phyloP scores from a whole-genome alignment of 2,329 filamentous ascomycete genomes.

The Cyclaneusma minus region DNA sequence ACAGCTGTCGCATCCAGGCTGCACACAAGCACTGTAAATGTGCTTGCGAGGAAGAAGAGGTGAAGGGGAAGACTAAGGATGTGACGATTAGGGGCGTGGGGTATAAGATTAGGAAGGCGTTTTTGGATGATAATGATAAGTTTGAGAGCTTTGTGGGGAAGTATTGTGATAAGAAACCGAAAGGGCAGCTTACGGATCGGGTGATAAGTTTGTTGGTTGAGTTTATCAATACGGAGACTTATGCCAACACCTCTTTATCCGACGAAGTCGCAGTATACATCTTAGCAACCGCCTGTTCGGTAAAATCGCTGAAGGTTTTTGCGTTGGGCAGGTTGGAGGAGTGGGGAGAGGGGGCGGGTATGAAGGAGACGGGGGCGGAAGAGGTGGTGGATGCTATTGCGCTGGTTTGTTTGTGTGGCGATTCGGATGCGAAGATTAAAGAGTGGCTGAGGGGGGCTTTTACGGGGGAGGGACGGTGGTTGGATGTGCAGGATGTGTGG shows the following conservation, averaged over 20 bases:
- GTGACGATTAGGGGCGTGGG: slow-evolving; percentile 12
- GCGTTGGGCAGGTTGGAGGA: slow-evolving; percentile 1
- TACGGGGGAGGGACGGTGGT: neutral
- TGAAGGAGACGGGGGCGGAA: slow-evolving; percentile 7
- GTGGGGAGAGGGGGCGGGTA: neutral
- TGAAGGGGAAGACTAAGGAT: slow-evolving; percentile 11
- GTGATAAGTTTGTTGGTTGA: slow-evolving; percentile 11
- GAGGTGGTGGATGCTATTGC: slow-evolving; percentile 7
- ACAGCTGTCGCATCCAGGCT: neutral
- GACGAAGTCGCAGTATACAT: slow-evolving; percentile 14
- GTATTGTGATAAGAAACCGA: slow-evolving; percentile 12
- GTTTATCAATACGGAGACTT: slow-evolving; percentile 13
- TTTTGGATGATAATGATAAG: slow-evolving; percentile 10
- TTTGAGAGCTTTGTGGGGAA: slow-evolving; percentile 13
- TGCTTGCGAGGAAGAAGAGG: neutral
- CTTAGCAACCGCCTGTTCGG: slow-evolving; percentile 7
- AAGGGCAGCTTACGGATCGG: slow-evolving; percentile 9
- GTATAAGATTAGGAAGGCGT: slow-evolving; percentile 11
- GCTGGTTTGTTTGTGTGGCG: slow-evolving; percentile 8
- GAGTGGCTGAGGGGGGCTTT: slow-evolving; percentile 11
- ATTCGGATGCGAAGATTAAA: slow-evolving; percentile 10
- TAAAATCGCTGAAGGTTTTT: slow-evolving; percentile 9
- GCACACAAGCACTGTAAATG: neutral
- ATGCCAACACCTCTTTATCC: slow-evolving; percentile 5
- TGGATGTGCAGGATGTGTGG: neutral